Conservation (phyloP, 352 stramenopile species). For the Globisporangium megalacanthum region DNA sequence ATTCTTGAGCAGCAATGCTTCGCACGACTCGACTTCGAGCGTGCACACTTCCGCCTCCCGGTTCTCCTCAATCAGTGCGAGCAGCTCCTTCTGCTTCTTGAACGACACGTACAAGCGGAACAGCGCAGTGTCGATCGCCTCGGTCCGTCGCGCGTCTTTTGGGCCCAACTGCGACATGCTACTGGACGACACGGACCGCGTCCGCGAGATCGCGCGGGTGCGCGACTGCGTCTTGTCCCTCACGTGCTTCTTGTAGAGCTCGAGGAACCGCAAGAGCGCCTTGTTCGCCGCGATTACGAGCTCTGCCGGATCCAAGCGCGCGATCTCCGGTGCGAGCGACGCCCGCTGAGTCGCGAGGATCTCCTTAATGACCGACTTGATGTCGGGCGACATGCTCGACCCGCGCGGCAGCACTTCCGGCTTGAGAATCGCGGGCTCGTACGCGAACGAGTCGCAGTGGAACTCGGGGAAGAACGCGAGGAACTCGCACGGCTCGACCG, state of each 20-base stretch:
- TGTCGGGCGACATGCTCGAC: conserved; percentile 65
- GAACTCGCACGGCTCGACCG: conserved; percentile 81
- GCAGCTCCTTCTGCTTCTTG: conserved; percentile 74
- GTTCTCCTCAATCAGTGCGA: conserved; percentile 67
- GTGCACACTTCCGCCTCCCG: conserved; percentile 51
- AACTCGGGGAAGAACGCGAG: conserved; percentile 84
- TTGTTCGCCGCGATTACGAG: conserved; percentile 60
- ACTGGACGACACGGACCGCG: conserved; percentile 28
- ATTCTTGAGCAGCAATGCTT: conserved; percentile 59
- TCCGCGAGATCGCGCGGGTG: conserved; percentile 28
- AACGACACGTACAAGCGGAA: conserved; percentile 79
- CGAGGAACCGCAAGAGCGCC: conserved; percentile 74
- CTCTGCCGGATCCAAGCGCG: conserved; percentile 44
- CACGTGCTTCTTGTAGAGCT: conserved; percentile 78
- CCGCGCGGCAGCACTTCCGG: conserved; percentile 78
- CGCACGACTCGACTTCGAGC: conserved; percentile 62
- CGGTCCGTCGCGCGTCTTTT: conserved; percentile 68
- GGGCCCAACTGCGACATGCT: conserved; percentile 16
- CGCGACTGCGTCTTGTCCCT: conserved; percentile 58
- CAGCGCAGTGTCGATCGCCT: conserved; percentile 83
- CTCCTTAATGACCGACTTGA: conserved; percentile 71
- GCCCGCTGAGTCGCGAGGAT: conserved; percentile 41
- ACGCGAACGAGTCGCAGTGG: conserved; percentile 77
- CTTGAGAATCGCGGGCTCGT: conserved; percentile 78
- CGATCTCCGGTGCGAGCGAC: conserved; percentile 53